Evolutionary conservation across 148 eudicot genomes (phyloP).

Genomic region (Euryodendron excelsum): DNA sequence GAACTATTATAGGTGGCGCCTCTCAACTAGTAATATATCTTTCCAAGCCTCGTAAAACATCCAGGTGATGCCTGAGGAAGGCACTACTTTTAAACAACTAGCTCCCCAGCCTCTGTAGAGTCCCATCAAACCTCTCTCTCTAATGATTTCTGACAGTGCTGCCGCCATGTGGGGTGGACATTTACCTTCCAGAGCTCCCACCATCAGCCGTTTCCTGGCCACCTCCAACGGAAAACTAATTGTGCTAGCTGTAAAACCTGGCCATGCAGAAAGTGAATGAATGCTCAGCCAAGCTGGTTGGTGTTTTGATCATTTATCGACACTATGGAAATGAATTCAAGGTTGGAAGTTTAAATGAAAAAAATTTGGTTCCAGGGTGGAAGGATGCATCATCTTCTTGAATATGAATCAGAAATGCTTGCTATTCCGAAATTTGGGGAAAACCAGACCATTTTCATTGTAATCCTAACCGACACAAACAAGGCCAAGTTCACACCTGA

Average conservation of each 20-base stretch:
- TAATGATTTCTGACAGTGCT: slow-evolving; percentile 76
- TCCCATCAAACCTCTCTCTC: slow-evolving; percentile 68
- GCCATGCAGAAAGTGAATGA: not conserved
- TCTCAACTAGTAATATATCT: slow-evolving; percentile 73
- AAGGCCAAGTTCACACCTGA: slow-evolving; percentile 53
- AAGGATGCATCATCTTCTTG: too few relatives aligned
- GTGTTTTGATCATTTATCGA: not conserved
- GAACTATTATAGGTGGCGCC: slow-evolving; percentile 38
- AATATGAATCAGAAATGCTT: not conserved
- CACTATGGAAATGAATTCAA: too few relatives aligned
- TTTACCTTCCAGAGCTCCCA: slow-evolving; percentile 80
- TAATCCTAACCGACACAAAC: not conserved
- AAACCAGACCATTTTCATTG: not conserved
- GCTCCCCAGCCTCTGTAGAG: slow-evolving; percentile 98
- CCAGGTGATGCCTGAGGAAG: slow-evolving; percentile 97
- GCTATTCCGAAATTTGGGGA: not conserved
- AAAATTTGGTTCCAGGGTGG: too few relatives aligned
- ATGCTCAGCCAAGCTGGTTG: not conserved
- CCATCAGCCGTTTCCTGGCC: slow-evolving; percentile 94
- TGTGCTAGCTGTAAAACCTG: slow-evolving; percentile 95
- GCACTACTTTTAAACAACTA: slow-evolving; percentile 91
- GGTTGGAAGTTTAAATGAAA: not conserved
- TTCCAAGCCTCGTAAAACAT: slow-evolving; percentile 99
- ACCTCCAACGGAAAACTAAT: slow-evolving; percentile 94
- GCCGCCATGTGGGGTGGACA: slow-evolving; percentile 97